A percentile compares a stretch with the other conserved stretches of the same genome.
Evolutionary conservation across 192 early-diverging fungal species (phyloP).

Genomic region (Coemansia sp.): DNA sequence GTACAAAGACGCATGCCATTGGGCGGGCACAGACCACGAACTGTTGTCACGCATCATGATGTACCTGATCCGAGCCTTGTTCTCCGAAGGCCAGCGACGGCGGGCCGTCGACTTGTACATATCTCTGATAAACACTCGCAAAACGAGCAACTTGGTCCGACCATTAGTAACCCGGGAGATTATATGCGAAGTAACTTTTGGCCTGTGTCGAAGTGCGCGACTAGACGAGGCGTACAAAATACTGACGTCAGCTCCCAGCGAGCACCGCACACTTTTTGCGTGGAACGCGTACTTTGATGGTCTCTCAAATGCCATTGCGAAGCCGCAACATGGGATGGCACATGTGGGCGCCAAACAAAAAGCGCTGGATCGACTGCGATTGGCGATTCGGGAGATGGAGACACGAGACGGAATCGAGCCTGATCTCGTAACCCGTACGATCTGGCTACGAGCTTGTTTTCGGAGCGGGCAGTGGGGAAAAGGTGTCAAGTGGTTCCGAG

Average conservation of each 20-base stretch:
- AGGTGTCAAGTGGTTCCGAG: slow-evolving; percentile 20
- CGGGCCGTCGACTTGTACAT: slow-evolving; percentile 21
- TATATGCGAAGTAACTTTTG: slow-evolving; percentile 34
- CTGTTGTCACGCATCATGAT: slow-evolving; percentile 20
- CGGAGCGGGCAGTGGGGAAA: slow-evolving; percentile 20
- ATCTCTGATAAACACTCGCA: not conserved
- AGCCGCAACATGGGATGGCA: not conserved
- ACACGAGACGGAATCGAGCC: slow-evolving; percentile 10
- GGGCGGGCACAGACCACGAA: not conserved
- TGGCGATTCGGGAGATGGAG: slow-evolving; percentile 22
- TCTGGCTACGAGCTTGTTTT: slow-evolving; percentile 52
- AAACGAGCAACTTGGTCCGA: not conserved
- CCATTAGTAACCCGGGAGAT: slow-evolving; percentile 16
- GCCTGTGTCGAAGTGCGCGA: slow-evolving; percentile 24
- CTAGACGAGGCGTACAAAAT: slow-evolving; percentile 16
- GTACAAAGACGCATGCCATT: slow-evolving; percentile 9
- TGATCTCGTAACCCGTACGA: slow-evolving; percentile 28
- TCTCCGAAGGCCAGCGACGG: slow-evolving; percentile 17
- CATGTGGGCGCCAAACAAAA: not conserved
- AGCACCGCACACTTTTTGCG: slow-evolving; percentile 10
- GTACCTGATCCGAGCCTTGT: slow-evolving; percentile 30
- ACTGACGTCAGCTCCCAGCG: not conserved
- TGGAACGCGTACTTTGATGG: slow-evolving; percentile 52
- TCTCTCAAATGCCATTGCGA: slow-evolving; percentile 7
- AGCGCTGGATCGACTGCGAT: slow-evolving; percentile 7